Evolutionary conservation across 306 rosid species (phyloP).

Genomic region (Dryas octopetala): DNA sequence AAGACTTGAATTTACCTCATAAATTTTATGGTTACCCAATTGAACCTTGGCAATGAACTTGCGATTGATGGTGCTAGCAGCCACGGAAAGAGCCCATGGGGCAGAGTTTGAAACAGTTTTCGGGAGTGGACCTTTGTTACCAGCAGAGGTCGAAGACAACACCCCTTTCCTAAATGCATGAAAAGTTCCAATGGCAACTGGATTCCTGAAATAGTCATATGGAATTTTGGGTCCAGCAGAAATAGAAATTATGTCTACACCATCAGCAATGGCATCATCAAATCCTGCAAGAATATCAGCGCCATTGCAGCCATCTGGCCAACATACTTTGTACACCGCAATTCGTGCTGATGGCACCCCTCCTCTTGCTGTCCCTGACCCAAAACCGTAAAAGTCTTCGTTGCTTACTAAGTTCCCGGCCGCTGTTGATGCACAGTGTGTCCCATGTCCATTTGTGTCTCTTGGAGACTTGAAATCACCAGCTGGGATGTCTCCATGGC

Average conservation of each 20-base stretch:
- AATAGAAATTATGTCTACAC: slow-evolving; percentile 47
- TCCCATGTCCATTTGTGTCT: slow-evolving; percentile 45
- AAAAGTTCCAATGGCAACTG: slow-evolving; percentile 50
- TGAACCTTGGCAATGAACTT: not conserved
- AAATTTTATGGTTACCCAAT: slow-evolving; percentile 8
- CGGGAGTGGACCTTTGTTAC: slow-evolving; percentile 32
- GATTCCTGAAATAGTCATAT: slow-evolving; percentile 15
- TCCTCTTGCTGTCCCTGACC: slow-evolving; percentile 39
- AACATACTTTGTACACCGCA: slow-evolving; percentile 44
- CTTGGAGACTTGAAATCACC: slow-evolving; percentile 31
- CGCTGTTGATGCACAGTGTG: slow-evolving; percentile 48
- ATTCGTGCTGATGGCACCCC: slow-evolving; percentile 40
- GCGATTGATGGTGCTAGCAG: not conserved
- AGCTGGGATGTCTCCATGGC: not conserved
- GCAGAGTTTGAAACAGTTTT: not conserved
- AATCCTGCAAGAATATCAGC: slow-evolving; percentile 32
- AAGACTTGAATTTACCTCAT: slow-evolving; percentile 9
- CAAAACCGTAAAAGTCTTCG: slow-evolving; percentile 36
- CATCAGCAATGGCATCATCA: slow-evolving; percentile 52
- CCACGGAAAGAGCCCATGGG: not conserved
- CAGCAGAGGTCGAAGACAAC: slow-evolving; percentile 38
- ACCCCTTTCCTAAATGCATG: slow-evolving; percentile 54
- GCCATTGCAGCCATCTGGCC: not conserved
- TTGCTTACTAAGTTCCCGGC: slow-evolving; percentile 38
- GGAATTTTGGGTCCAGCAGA: slow-evolving; percentile 12